Conservation (phyloP, 331 rosid genomes). For the Ulmus americana region DNA sequence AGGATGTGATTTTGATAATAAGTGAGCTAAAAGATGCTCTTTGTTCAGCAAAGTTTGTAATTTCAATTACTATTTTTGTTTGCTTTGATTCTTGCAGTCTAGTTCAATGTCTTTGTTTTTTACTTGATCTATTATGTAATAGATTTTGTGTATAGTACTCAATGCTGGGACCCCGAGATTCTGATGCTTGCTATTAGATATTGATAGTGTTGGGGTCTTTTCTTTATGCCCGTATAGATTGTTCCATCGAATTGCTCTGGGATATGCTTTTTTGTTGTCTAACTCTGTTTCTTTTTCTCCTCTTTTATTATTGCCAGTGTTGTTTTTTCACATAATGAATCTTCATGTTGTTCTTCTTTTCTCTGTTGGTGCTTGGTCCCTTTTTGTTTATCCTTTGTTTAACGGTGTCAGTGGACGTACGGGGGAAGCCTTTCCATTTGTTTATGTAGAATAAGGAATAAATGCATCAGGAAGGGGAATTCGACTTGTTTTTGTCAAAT, state of each 20-base stretch:
- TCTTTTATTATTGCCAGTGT: slow-evolving; percentile 42
- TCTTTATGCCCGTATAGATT: slow-evolving; percentile 48
- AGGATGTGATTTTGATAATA: slow-evolving; percentile 29
- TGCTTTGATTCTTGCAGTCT: slow-evolving; percentile 8
- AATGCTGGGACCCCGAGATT: slow-evolving; percentile 61
- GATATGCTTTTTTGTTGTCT: slow-evolving; percentile 39
- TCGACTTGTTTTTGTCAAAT: slow-evolving; percentile 29
- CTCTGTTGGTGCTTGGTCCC: slow-evolving; percentile 41
- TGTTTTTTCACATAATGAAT: slow-evolving; percentile 70
- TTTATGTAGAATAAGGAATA: slow-evolving; percentile 53
- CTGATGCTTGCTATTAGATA: slow-evolving; percentile 61
- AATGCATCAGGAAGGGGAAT: slow-evolving; percentile 41
- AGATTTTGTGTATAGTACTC: slow-evolving; percentile 25
- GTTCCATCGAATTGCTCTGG: slow-evolving; percentile 34
- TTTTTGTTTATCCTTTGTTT: slow-evolving; percentile 34
- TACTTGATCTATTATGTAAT: slow-evolving; percentile 17
- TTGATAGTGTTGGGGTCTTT: slow-evolving; percentile 40
- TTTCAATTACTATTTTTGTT: slow-evolving; percentile 31
- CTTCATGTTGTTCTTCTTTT: slow-evolving; percentile 28
- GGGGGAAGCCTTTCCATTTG: slow-evolving; percentile 29
- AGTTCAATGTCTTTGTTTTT: too few relatives aligned
- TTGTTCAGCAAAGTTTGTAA: slow-evolving; percentile 30
- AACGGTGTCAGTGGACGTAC: slow-evolving; percentile 44
- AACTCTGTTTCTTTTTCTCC: slow-evolving; percentile 29
- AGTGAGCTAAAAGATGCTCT: slow-evolving; percentile 44